Base-by-base conservation (phyloP, 257 asterid species). In the Osmanthus fragrans region DNA sequence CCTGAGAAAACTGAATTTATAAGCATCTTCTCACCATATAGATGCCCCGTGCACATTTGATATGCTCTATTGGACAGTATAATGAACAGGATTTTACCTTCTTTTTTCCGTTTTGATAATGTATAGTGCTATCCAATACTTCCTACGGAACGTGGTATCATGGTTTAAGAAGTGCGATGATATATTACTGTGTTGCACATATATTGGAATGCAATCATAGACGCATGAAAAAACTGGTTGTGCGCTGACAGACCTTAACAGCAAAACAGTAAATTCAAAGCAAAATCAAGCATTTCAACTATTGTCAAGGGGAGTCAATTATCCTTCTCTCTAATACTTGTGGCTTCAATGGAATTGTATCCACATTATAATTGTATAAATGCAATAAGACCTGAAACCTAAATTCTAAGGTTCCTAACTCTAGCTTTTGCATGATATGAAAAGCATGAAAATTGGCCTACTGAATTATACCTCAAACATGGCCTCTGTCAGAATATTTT, bases 401-500 rank as follows among this genome's bases (percentile, higher is more conserved):
- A 60, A 23, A 60, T 23, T 21, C 33, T 25, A 33, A 60, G 33
- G 68, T 60, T 30, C 68, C 68, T 5, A 25, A 25, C 33, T 21
- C 67, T 74, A 69, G 80, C 75, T 54, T 73, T 65, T 11, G 21
- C 71, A 76, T 23, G 33, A 60, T 60, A 60, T 23, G 15, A 60
- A 60, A 29, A 21, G 68, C 32, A 63, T 10, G 69, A 11, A 27
- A 11, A 63, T n/a, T 56, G 19, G 16, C 56, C 68, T 10, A 23
- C 37, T 45, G 54, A 19, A 69, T 32, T 64, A 34, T 89, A 92
- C 97, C 97, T 89, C 96, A 86, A 89, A 94, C 98, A 94, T 94
- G 29, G 98, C 97, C 85, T 91, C 98, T 0, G 96, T 94, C 84
- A 94, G 81, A 75, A 91, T 85, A 85, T 82, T 83, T 90, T 94